phyloP scores from a whole-genome alignment of 176 grass and related monocot species.

The Aegilops bicornis region DNA sequence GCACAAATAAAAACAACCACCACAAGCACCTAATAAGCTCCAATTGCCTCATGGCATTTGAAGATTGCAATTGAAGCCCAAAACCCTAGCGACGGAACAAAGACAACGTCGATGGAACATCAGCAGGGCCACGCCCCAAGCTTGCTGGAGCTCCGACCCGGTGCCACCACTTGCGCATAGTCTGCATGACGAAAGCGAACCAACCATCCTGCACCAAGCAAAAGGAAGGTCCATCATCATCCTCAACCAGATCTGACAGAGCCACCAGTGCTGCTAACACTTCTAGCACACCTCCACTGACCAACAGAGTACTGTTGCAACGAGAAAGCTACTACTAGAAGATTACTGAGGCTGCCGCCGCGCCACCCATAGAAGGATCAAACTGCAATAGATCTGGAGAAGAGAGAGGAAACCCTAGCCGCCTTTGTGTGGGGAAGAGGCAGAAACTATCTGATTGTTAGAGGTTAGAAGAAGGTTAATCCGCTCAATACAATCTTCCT shows the following conservation, averaged over 20 bases:
- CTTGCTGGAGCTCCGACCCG: neutral
- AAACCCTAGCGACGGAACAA: neutral
- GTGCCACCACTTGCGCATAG: neutral
- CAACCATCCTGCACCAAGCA: conserved; percentile 15
- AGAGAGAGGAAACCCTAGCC: conserved; percentile 3
- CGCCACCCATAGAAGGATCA: neutral
- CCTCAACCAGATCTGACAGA: conserved; percentile 1
- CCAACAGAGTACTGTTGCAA: neutral
- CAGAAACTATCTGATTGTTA: neutral
- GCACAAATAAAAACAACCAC: neutral
- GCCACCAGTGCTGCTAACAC: neutral
- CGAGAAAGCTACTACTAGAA: neutral
- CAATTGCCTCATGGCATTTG: conserved; percentile 10
- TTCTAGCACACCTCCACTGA: neutral
- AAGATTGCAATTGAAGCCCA: neutral
- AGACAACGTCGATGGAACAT: neutral
- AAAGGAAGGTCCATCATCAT: conserved; percentile 14
- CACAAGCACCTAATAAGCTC: neutral
- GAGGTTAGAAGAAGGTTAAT: neutral
- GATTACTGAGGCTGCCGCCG: neutral
- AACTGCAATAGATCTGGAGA: neutral
- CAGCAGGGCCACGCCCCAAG: neutral
- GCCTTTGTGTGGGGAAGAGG: neutral
- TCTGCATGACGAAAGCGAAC: neutral
- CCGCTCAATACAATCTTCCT: neutral